Conservation (phyloP, 2,329 filamentous ascomycete genomes). For the Epichloe festucae region DNA sequence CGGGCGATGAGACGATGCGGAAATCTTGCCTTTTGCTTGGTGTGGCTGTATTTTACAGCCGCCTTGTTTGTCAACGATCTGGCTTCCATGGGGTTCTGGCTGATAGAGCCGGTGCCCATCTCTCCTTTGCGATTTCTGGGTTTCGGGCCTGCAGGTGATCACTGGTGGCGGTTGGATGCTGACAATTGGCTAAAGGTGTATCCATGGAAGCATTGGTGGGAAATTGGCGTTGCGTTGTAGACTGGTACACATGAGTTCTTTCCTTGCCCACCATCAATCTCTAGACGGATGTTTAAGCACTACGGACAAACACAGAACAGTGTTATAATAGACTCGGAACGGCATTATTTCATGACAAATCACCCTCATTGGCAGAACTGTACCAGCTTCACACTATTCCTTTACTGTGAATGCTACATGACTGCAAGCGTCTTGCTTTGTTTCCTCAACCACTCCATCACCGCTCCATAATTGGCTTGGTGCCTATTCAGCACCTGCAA, state of each 20-base stretch:
- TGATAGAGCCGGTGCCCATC: slow-evolving; percentile 70
- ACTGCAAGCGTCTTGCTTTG: slow-evolving; percentile 22
- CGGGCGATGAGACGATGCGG: slow-evolving; percentile 30
- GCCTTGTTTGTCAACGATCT: slow-evolving; percentile 64
- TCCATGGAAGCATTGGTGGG: slow-evolving; percentile 49
- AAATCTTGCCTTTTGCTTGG: slow-evolving; percentile 49
- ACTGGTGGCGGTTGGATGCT: slow-evolving; percentile 54
- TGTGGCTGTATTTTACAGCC: slow-evolving; percentile 58
- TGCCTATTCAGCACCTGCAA: slow-evolving; percentile 51
- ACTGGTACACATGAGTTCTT: background rate
- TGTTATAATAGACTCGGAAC: background rate
- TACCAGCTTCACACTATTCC: background rate
- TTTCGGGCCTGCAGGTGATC: slow-evolving; percentile 45
- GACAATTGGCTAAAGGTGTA: slow-evolving; percentile 42
- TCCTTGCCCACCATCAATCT: background rate
- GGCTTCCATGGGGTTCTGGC: slow-evolving; percentile 58
- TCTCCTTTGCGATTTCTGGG: slow-evolving; percentile 57
- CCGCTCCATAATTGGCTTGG: slow-evolving; percentile 53
- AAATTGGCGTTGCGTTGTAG: slow-evolving; percentile 23
- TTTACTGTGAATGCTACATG: background rate
- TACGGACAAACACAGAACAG: background rate
- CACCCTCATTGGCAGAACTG: background rate
- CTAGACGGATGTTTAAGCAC: background rate
- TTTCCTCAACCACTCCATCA: slow-evolving; percentile 55
- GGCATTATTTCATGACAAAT: background rate